Evolutionary conservation across 176 grass and related monocot genomes (phyloP).

Genomic region (Sorghum bicolor): DNA sequence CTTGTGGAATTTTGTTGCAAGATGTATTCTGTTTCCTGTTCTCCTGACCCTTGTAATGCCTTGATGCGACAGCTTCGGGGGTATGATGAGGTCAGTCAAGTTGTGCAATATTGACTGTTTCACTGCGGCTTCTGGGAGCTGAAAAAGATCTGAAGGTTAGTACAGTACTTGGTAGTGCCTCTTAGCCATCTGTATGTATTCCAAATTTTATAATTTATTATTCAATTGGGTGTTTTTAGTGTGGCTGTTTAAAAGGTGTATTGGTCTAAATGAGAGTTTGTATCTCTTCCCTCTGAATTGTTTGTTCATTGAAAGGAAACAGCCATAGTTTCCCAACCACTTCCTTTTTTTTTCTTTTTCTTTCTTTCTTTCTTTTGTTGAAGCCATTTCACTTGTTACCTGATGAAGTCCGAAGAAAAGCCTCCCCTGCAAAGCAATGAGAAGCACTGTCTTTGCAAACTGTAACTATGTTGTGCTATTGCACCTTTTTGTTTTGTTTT

Average conservation of each 20-base stretch:
- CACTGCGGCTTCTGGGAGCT: constrained; percentile 61
- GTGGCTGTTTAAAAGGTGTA: constrained; percentile 33
- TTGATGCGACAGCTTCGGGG: constrained; percentile 70
- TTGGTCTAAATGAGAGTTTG: constrained; percentile 7
- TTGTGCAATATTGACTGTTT: constrained; percentile 98
- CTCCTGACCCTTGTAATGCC: constrained; percentile 25
- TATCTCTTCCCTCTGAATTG: neutral
- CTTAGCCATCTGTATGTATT: constrained; percentile 38
- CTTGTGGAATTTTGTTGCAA: constrained; percentile 24
- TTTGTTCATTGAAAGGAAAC: constrained; percentile 35
- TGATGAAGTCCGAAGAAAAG: neutral
- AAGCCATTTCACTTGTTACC: constrained; percentile 5
- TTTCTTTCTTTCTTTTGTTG: neutral
- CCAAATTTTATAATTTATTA: constrained; percentile 41
- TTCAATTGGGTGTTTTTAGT: constrained; percentile 45
- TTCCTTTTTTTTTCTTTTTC: neutral
- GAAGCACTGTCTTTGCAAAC: neutral
- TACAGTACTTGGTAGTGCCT: constrained; percentile 11
- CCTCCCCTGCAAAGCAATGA: neutral
- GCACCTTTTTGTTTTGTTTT: neutral
- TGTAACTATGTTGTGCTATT: constrained; percentile 40
- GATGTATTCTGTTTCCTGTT: neutral
- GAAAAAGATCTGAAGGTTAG: constrained; percentile 45
- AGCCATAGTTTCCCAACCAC: neutral
- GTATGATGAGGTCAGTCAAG: constrained; percentile 84